Conservation (phyloP, 768 basidiomycete genomes). For the Gymnopilus dilepis region DNA sequence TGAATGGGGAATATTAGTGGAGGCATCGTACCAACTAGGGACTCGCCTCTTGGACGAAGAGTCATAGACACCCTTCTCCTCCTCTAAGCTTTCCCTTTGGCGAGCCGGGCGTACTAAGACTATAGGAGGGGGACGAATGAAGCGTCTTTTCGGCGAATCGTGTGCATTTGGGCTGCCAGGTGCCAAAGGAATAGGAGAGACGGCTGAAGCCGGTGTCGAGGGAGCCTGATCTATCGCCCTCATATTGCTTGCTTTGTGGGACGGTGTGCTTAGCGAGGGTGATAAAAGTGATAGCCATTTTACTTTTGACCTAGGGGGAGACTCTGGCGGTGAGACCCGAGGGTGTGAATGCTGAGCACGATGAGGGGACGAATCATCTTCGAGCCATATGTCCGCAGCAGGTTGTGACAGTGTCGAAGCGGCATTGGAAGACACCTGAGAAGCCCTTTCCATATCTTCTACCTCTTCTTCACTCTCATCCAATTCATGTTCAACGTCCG, state of each 20-base stretch:
- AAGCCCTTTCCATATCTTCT: slow-evolving; percentile 45
- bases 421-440: slow-evolving; percentile 54
- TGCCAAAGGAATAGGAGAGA: slow-evolving; percentile 4
- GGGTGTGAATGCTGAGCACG: slow-evolving; percentile 17
- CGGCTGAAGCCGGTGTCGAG: slow-evolving; percentile 14
- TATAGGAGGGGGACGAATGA: slow-evolving; percentile 35
- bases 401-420: slow-evolving; percentile 34
- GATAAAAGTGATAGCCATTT: slow-evolving; percentile 28
- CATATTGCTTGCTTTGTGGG: slow-evolving; percentile 15
- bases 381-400: slow-evolving; percentile 13
- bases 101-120: slow-evolving; percentile 35
- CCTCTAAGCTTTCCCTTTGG: too few species aligned
- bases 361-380: slow-evolving; percentile 18
- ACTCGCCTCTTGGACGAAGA: slow-evolving; percentile 82
- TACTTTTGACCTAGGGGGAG: slow-evolving; percentile 21
- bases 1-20: neutral
- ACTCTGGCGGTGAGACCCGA: slow-evolving; percentile 16
- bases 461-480: slow-evolving; percentile 45
- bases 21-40: slow-evolving; percentile 73
- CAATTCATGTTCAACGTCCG: slow-evolving; percentile 36
- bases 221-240: slow-evolving; percentile 13
- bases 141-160: slow-evolving; percentile 14
- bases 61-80: slow-evolving; percentile 76
- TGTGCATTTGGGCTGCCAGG: slow-evolving; percentile 1
- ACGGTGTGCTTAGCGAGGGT: slow-evolving; percentile 23